phyloP scores from a whole-genome alignment of 306 rosid species.

The Pyrus pyrifolia region DNA sequence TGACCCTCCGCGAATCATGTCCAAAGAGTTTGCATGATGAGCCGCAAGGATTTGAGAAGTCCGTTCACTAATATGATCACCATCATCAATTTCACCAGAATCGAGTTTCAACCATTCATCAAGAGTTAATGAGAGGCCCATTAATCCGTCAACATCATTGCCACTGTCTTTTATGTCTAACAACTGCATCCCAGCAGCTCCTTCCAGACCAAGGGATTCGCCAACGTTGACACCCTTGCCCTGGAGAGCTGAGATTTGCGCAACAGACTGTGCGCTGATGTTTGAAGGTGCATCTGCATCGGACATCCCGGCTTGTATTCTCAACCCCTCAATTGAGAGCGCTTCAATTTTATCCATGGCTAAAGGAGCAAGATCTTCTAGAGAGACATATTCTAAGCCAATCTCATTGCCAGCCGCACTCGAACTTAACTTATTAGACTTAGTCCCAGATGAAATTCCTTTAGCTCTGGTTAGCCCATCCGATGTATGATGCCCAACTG shows the following conservation, averaged over 20 bases:
- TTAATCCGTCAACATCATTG: constrained; percentile 57
- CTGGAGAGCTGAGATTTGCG: constrained; percentile 52
- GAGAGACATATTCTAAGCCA: constrained; percentile 55
- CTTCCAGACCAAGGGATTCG: constrained; percentile 62
- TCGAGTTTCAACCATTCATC: constrained; percentile 95
- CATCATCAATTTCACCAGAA: constrained; percentile 82
- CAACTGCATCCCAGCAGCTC: constrained; percentile 76
- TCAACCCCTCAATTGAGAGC: constrained; percentile 81
- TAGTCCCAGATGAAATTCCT: constrained; percentile 31
- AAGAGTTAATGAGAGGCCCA: constrained; percentile 74
- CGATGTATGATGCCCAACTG: constrained; percentile 27
- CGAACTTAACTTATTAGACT: constrained; percentile 31
- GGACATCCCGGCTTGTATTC: constrained; percentile 86
- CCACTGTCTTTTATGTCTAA: constrained; percentile 47
- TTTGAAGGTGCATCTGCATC: constrained; percentile 74
- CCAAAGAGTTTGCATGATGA: constrained; percentile 77
- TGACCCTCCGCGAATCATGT: constrained; percentile 40
- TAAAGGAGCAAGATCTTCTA: constrained; percentile 86
- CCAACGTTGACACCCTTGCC: constrained; percentile 44
- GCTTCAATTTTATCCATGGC: constrained; percentile 93
- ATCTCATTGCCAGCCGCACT: constrained; percentile 29
- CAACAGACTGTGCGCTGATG: constrained; percentile 49
- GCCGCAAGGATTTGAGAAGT: constrained; percentile 82
- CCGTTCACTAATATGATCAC: constrained; percentile 66
- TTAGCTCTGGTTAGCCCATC: constrained; percentile 19